Evolutionary conservation across 768 basidiomycete genomes (phyloP), one percentile per base, ranked within the genome.

Genomic region (Boletus fagicola): DNA sequence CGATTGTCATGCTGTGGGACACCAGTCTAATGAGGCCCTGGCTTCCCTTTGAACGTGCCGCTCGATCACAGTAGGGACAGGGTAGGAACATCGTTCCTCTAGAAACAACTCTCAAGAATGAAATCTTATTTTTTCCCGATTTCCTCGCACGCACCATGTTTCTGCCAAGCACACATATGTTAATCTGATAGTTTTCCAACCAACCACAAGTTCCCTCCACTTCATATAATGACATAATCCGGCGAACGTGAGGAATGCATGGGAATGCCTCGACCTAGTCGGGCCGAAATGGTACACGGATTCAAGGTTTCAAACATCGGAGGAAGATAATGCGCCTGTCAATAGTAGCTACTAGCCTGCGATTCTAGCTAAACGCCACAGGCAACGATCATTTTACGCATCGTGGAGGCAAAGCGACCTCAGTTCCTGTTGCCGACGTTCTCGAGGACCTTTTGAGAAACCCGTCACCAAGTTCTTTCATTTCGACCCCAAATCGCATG

Each of bases 191-290:
- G 26, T 1, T 52, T 59, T 33, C 43, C 44, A 12, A 35, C 18
- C 39, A 16, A 50, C 39, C 20, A 50, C 53, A 39, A 5, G 49
- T 18, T 39, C 20, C 26, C 10, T 9, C 35, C 54, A 12, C 28
- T 5, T 57, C 43, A 35, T 22, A 56, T 64, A 47, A 65, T 26
- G 43, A 42, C 56, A 33, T 48, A 49, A 45, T 46, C 35, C 28
- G n/a, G 36, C 43, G 22, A 46, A 54, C 42, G 33, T 45, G 51
- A 40, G 49, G 53, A 30, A 12, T 13, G 38, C 67, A 66, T 71
- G 68, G 56, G 67, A 71, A 69, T 36, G 30, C 42, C 10, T 51
- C 43, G 44, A 43, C 63, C 45, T 22, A 46, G 55, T 65, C 40
- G 45, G 58, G 59, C 38, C 38, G 48, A 49, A 38, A 24, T 42